Evolutionary conservation across 805 yeast species (phyloP).

Genomic region (Priceomyces carsonii): DNA sequence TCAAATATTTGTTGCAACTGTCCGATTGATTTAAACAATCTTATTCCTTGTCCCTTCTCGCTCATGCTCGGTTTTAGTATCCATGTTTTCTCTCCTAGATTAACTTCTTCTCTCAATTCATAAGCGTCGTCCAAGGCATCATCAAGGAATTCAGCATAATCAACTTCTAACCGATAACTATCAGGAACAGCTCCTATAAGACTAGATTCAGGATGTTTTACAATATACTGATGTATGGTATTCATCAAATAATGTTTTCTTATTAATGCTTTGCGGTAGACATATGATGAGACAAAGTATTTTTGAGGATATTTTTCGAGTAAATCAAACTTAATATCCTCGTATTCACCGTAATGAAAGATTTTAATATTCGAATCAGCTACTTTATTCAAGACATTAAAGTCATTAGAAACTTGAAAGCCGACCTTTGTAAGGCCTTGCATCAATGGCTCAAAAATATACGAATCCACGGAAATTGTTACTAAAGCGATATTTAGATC

Average conservation of each 20-base stretch:
- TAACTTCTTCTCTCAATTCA: constrained; percentile 80
- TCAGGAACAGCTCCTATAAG: constrained; percentile 67
- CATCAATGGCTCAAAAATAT: constrained; percentile 44
- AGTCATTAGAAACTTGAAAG: constrained; percentile 23
- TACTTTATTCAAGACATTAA: constrained; percentile 16
- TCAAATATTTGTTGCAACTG: constrained; percentile 84
- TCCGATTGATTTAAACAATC: constrained; percentile 74
- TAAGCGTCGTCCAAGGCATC: constrained; percentile 91
- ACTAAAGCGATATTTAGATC: constrained; percentile 25
- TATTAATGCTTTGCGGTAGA: constrained; percentile 86
- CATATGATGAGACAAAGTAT: constrained; percentile 76
- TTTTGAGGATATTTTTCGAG: constrained; percentile 40
- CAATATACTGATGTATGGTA: constrained; percentile 70
- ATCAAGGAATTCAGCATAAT: constrained; percentile 93
- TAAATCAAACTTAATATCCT: constrained; percentile 77
- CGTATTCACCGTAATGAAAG: constrained; percentile 89
- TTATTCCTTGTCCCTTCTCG: constrained; percentile 94
- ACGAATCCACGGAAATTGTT: constrained; percentile 38
- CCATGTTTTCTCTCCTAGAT: constrained; percentile 65
- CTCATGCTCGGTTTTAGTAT: constrained; percentile 96
- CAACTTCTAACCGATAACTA: constrained; percentile 79
- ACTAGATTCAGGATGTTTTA: constrained; percentile 71
- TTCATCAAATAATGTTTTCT: constrained; percentile 89
- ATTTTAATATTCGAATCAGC: constrained; percentile 29
- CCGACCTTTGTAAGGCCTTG: constrained; percentile 31